A percentile compares a stretch with the other conserved stretches of the same genome.
Conservation (phyloP, 2,329 filamentous ascomycete species). For the Colletotrichum australisinense region DNA sequence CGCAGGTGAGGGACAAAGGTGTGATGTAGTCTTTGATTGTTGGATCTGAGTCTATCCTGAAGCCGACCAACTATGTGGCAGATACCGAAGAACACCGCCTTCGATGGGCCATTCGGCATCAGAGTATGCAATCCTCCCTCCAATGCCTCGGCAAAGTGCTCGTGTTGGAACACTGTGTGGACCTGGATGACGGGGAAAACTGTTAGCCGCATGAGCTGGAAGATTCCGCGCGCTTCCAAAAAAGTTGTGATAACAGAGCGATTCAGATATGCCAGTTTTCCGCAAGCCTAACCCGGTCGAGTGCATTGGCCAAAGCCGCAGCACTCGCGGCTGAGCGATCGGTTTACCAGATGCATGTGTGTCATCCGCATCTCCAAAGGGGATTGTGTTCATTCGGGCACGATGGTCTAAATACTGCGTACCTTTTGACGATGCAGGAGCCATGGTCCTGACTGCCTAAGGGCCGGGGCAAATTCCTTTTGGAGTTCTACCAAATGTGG, state of each 20-base stretch:
- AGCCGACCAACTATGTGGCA: background rate
- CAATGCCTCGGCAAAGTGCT: background rate
- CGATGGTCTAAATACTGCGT: background rate
- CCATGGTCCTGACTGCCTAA: background rate
- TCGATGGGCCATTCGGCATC: background rate
- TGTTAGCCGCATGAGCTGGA: conserved; percentile 19
- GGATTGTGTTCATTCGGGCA: background rate
- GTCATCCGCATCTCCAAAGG: conserved; percentile 24
- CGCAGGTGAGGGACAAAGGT: background rate
- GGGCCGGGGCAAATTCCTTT: too few species aligned
- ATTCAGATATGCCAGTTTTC: conserved; percentile 37
- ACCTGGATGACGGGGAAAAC: conserved; percentile 11
- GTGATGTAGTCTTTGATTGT: background rate
- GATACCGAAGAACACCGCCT: background rate
- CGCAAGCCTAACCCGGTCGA: conserved; percentile 37
- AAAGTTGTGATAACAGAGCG: conserved; percentile 14
- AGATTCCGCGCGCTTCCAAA: conserved; percentile 28
- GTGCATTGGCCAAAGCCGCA: conserved; percentile 18
- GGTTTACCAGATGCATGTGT: conserved; percentile 37
- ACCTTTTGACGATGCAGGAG: conserved; percentile 7
- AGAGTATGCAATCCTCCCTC: background rate
- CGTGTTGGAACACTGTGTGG: conserved; percentile 9
- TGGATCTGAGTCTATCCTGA: background rate
- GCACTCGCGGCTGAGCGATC: conserved; percentile 36
- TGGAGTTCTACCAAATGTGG: background rate